These are phyloP conservation scores for Russula lepida DNA, from an alignment of 768 basidiomycete genomes.

Conservation along the genomic window DNA sequence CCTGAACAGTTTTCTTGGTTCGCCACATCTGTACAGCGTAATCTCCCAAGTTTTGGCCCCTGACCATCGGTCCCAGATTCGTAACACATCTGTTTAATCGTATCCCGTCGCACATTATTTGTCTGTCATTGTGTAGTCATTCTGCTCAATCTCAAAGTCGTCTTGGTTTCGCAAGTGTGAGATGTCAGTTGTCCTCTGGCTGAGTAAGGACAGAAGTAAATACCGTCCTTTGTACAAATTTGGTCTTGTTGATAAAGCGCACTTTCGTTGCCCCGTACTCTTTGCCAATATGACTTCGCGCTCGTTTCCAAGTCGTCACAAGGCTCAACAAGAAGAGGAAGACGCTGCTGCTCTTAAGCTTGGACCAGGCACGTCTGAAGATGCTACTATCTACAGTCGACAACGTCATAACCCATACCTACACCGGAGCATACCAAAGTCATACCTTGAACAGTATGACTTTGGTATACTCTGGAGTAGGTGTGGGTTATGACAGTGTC, in stretches of 20 bases:
- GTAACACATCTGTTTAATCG: slow-evolving; percentile 55
- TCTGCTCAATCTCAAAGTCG: slow-evolving; percentile 29
- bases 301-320: slow-evolving; percentile 49
- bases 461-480: too few relatives aligned
- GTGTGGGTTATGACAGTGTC: too few relatives aligned
- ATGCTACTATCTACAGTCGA: background rate
- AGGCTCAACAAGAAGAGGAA: slow-evolving; percentile 66
- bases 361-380: slow-evolving; percentile 47
- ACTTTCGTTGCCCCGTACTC: background rate
- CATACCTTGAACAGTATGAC: too few relatives aligned
- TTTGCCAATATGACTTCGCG: slow-evolving; percentile 40
- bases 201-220: background rate
- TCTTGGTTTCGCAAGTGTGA: slow-evolving; percentile 10
- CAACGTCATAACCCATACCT: too few relatives aligned
- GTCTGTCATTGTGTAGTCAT: slow-evolving; percentile 69
- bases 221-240: background rate
- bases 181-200: background rate
- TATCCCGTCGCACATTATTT: slow-evolving; percentile 51
- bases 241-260: background rate
- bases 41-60: slow-evolving; percentile 21
- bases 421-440: too few relatives aligned
- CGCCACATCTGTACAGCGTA: slow-evolving; percentile 30
- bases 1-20: slow-evolving; percentile 27
- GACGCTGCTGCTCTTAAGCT: slow-evolving; percentile 81
- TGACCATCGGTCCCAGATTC: slow-evolving; percentile 25